Percentiles rank a stretch among this genome's conserved stretches.
phyloP scores from a whole-genome alignment of 805 yeast genomes.

The Torulaspora indica region DNA sequence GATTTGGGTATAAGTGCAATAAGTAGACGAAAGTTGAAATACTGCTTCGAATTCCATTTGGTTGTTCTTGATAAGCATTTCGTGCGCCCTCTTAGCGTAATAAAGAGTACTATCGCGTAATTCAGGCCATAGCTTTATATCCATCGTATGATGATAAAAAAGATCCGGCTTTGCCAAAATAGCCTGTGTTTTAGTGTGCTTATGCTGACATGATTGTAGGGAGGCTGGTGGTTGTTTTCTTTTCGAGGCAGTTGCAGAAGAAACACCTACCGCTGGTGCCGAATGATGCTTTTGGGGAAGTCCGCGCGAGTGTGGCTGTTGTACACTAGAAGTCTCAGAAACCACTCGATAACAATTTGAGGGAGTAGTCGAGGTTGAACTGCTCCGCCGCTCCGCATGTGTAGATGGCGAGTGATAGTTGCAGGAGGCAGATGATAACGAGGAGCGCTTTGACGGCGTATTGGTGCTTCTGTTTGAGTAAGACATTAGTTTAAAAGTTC shows the following conservation, averaged over 20 bases:
- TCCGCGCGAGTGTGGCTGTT: constrained; percentile 2
- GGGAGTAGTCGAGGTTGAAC: constrained; percentile 11
- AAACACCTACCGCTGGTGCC: constrained; percentile 4
- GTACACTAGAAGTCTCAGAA: constrained; percentile 7
- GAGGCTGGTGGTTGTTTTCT: constrained; percentile 5
- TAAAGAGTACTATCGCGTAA: constrained; percentile 46
- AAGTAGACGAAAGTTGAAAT: constrained; percentile 49
- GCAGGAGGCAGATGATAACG: constrained; percentile 13
- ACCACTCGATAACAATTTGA: constrained; percentile 9
- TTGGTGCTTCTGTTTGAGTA: constrained; percentile 6
- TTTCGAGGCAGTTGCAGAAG: background rate
- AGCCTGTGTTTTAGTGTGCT: constrained; percentile 22
- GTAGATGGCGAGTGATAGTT: constrained; percentile 8
- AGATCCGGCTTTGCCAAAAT: constrained; percentile 37
- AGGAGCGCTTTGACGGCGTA: constrained; percentile 11
- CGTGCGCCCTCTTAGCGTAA: constrained; percentile 45
- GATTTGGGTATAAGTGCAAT: constrained; percentile 50
- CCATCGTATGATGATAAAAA: constrained; percentile 57
- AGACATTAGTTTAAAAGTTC: constrained; percentile 12
- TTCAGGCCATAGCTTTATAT: constrained; percentile 57
- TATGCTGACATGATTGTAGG: constrained; percentile 2
- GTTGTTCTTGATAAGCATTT: constrained; percentile 48
- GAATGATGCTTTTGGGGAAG: constrained; percentile 6
- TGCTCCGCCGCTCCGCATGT: constrained; percentile 7
- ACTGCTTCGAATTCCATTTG: constrained; percentile 50